Conservation (phyloP, 495 filamentous ascomycete species). For the Penicillium soppii region DNA sequence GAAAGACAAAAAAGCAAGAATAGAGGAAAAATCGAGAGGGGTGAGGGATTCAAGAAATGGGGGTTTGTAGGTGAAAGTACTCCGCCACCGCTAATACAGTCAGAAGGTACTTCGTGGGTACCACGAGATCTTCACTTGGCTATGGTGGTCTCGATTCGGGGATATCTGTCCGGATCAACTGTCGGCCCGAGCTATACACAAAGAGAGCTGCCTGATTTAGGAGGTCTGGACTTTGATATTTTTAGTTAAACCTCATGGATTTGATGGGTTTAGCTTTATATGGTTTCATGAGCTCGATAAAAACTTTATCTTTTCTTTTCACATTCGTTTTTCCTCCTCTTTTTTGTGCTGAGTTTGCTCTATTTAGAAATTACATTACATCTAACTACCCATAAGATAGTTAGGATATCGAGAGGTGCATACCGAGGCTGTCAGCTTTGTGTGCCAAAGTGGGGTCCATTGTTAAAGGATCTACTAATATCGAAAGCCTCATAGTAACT, state of each 20-base stretch:
- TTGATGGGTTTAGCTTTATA: background rate
- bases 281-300: background rate
- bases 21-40: conserved; percentile 2
- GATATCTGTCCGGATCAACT: conserved; percentile 14
- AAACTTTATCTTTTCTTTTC: background rate
- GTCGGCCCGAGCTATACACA: conserved; percentile 10
- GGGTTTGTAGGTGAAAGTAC: conserved; percentile 19
- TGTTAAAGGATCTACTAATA: no score
- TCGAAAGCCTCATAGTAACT: no score
- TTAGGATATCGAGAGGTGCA: no score
- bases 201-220: conserved; percentile 4
- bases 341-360: no score
- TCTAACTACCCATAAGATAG: no score
- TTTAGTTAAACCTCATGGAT: conserved; percentile 5
- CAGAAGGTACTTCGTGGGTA: conserved; percentile 17
- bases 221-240: conserved; percentile 11
- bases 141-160: conserved; percentile 10
- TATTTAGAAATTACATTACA: background rate
- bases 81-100: conserved; percentile 25
- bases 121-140: conserved; percentile 1
- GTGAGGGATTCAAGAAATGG: conserved; percentile 1
- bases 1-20: background rate
- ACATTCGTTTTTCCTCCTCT: background rate
- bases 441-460: background rate
- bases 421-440: background rate